Conservation (phyloP, 2,329 filamentous ascomycete genomes). For the Aspergillus puulaauensis region DNA sequence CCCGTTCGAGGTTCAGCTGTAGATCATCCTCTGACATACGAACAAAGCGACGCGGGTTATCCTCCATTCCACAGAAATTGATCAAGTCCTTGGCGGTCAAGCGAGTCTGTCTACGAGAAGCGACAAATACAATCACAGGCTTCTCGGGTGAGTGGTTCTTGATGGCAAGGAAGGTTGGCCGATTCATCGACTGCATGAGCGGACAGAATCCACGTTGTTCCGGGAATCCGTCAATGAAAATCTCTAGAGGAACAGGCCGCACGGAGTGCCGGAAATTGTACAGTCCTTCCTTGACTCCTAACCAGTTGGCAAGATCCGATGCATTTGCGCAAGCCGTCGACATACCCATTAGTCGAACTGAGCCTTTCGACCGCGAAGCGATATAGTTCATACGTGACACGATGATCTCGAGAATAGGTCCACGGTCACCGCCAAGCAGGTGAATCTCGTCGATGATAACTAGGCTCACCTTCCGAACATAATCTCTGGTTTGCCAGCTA, state of each 20-base stretch:
- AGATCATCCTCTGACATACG: constrained; percentile 94
- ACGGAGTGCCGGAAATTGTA: constrained; percentile 99
- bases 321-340: constrained; percentile 98
- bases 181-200: constrained; percentile 98
- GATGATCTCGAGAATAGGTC: constrained; percentile 97
- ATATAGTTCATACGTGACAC: constrained; percentile 96
- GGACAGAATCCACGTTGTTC: constrained; percentile 94
- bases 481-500: constrained; percentile 97
- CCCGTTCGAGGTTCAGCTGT: constrained; percentile 78
- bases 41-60: constrained; percentile 90
- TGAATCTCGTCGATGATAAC: constrained; percentile 99
- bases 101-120: constrained; percentile 89
- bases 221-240: constrained; percentile 96
- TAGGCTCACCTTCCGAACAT: constrained; percentile 89
- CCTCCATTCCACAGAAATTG: constrained; percentile 97
- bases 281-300: constrained; percentile 90
- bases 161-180: constrained; percentile 92
- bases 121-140: constrained; percentile 97
- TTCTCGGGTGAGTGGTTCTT: constrained; percentile 96
- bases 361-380: constrained; percentile 84
- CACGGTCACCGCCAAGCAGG: constrained; percentile 90
- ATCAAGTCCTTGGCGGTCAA: constrained; percentile 95
- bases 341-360: constrained; percentile 94
- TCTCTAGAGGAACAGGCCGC: constrained; percentile 89
- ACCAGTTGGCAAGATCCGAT: constrained; percentile 89